These are phyloP conservation scores for Tagetes patula DNA, from an alignment of 129 eudicot species.

Conservation along the genomic window DNA sequence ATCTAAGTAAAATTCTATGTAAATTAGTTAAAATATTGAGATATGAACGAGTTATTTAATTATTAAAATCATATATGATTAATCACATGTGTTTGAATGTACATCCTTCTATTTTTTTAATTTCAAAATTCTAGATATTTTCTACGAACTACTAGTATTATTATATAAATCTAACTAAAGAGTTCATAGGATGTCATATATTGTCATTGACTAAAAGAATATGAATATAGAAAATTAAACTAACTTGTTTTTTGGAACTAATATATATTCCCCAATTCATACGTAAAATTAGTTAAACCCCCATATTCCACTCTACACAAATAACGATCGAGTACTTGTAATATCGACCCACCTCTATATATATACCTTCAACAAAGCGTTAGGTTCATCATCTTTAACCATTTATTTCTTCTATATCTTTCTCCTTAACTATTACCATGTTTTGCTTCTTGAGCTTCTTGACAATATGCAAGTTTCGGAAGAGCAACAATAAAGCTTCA, in stretches of 20 bases:
- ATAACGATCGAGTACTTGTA: background rate
- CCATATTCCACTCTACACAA: conserved; percentile 11
- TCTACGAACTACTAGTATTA: no score
- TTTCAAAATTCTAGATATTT: no score
- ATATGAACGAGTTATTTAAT: no score
- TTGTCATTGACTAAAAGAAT: background rate
- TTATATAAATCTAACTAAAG: no score
- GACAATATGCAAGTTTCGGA: background rate
- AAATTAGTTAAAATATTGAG: no score
- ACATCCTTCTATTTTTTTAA: no score
- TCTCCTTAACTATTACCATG: conserved; percentile 12
- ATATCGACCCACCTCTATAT: background rate
- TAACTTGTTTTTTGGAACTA: background rate
- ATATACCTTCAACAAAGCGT: background rate
- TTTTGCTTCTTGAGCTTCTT: conserved; percentile 20
- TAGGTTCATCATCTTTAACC: conserved; percentile 6
- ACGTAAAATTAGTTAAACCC: conserved; percentile 6
- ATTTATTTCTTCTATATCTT: background rate
- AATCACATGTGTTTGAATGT: no score
- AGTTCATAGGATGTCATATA: background rate
- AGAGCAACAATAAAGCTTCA: conserved; percentile 7
- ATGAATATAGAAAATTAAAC: background rate
- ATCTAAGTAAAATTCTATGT: no score
- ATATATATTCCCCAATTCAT: background rate
- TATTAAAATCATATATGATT: no score